Evolutionary conservation across 345 rosid genomes (phyloP).

Genomic region (Luvunga scandens): DNA sequence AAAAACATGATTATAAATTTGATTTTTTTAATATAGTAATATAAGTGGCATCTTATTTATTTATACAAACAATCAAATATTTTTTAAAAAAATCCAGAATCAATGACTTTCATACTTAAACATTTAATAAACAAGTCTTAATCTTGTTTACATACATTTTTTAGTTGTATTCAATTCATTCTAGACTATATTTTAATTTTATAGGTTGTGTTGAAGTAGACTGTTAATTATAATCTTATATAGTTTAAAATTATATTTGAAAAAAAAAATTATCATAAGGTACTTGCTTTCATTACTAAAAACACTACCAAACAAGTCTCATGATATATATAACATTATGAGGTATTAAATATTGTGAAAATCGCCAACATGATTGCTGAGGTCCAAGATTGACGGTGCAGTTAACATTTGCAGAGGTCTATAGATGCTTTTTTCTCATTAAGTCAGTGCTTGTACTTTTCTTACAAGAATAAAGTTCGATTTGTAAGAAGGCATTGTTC

Average conservation of each 20-base stretch:
- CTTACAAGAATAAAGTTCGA: background rate
- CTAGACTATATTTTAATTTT: too few species aligned
- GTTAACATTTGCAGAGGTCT: background rate
- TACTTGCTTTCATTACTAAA: background rate
- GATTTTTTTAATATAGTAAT: too few species aligned
- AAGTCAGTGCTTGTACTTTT: background rate
- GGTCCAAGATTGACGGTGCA: background rate
- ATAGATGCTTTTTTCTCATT: background rate
- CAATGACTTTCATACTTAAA: too few species aligned
- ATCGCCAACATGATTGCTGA: background rate
- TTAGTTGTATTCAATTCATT: too few species aligned
- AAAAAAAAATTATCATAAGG: background rate
- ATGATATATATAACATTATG: too few species aligned
- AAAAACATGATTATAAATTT: rapidly evolving
- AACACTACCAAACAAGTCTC: background rate
- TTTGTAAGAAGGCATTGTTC: background rate
- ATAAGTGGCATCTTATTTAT: too few species aligned
- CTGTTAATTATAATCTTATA: too few species aligned
- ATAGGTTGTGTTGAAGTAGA: too few species aligned
- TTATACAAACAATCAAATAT: too few species aligned
- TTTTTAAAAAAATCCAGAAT: too few species aligned
- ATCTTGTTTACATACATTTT: too few species aligned
- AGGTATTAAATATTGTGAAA: background rate
- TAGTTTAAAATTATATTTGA: background rate
- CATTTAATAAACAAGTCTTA: too few species aligned